Base-by-base conservation (phyloP, 225 moss, liverwort and hornwort species). In the Bryoerythrophyllum caledonicum region DNA sequence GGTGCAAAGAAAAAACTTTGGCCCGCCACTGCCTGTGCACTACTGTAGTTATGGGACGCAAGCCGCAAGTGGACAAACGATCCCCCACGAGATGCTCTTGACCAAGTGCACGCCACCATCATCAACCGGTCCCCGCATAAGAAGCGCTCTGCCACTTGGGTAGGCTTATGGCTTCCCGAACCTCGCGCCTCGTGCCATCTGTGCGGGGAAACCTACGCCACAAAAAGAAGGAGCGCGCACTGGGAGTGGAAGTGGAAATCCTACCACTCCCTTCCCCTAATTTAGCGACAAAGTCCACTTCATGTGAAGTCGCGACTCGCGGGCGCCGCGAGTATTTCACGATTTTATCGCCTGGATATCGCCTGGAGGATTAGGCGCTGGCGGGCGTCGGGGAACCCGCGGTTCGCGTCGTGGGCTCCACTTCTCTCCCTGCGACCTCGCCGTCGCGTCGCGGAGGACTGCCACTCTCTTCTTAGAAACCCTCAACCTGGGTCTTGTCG, bases 11-110 rank as follows among this genome's bases (percentile, higher is more conserved):
- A 48, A 2, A 37, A 6, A 24, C 35, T 19, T 40, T 26, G 25
- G 9, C 4, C 10, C 0, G 0, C 63, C 24, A 11, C 34, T 9
- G 17, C 16, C 60, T 16, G 23, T 23, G 48, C 49, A 10, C 63
- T n/a, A n/a, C n/a, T n/a, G n/a, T 38, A 30, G 49, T 63, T 63
- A 67, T 48, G 27, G 27, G 27, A 26, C n/a, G n/a, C n/a, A n/a
- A n/a, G 32, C 5, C 5, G 10, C 46, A 70, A 70, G 27, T 28
- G 30, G 63, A 63, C 77, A 77, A 63, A 54, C 24, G 63, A 68
- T 76, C 24, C 59, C 49, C 19, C 67, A 21, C 8, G 35, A 60
- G 68, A 68, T 76, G 76, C 76, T 48, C 59, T 67, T 68, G 60
- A 76, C 60, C 60, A 68, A 68, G 76, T 51, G 48, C 51, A 57